phyloP scores from a whole-genome alignment of 176 grass and related monocot genomes.

The Zea luxurians region DNA sequence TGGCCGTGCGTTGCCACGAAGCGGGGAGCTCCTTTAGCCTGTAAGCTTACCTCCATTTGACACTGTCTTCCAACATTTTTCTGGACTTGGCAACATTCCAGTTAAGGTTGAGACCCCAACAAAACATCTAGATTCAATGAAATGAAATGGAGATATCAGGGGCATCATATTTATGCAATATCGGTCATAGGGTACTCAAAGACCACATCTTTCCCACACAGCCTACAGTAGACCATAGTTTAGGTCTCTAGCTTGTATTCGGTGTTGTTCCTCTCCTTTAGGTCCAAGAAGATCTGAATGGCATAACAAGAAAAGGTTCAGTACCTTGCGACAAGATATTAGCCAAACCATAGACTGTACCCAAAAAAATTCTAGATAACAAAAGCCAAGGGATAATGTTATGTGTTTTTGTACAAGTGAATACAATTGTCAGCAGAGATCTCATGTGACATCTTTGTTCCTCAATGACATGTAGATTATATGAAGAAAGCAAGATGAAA shows the following conservation, averaged over 20 bases:
- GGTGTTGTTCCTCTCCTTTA: conserved; percentile 91
- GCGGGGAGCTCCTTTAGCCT: too few species aligned
- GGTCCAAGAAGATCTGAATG: conserved; percentile 84
- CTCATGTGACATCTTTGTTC: neutral
- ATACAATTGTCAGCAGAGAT: neutral
- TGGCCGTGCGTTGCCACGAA: too few species aligned
- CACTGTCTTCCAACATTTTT: too few species aligned
- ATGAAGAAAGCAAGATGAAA: neutral
- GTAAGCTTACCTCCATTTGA: too few species aligned
- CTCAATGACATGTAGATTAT: neutral
- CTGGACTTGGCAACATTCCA: too few species aligned
- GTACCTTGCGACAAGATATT: neutral
- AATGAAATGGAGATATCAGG: conserved; percentile 23
- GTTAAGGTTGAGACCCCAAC: conserved; percentile 1
- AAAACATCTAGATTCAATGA: conserved; percentile 30
- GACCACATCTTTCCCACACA: conserved; percentile 77
- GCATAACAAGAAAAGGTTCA: neutral
- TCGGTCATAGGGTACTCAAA: conserved; percentile 64
- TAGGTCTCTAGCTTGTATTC: conserved; percentile 98
- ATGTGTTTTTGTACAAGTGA: neutral
- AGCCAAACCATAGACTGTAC: neutral
- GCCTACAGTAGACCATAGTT: conserved; percentile 76
- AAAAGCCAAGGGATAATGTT: neutral
- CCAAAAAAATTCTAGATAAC: neutral
- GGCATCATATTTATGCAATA: conserved; percentile 39